phyloP scores from a whole-genome alignment of 495 filamentous ascomycete genomes.

The Daldinia childiae region DNA sequence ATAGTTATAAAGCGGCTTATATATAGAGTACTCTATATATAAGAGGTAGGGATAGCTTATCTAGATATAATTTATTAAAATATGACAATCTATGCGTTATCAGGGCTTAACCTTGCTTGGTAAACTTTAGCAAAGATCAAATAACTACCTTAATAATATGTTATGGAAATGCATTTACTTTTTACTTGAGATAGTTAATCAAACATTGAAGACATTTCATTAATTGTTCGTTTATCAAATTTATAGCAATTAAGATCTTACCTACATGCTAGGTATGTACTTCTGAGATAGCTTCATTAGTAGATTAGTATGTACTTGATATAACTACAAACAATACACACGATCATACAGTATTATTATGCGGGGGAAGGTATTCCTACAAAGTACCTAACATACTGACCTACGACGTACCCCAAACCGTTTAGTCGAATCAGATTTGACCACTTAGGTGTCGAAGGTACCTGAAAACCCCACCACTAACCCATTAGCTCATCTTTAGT shows the following conservation, averaged over 20 bases:
- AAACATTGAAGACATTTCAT: neutral
- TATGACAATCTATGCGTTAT: neutral
- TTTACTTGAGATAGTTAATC: neutral
- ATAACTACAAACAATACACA: no score
- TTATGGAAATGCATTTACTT: neutral
- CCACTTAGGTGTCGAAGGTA: slow-evolving; percentile 8
- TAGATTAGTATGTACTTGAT: neutral
- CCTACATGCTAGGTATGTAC: slow-evolving; percentile 24
- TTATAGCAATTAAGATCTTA: slow-evolving; percentile 32
- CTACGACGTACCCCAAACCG: slow-evolving; percentile 20
- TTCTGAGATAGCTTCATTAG: slow-evolving; percentile 6
- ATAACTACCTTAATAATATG: no score
- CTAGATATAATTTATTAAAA: no score
- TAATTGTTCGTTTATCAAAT: neutral
- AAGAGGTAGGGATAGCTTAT: no score
- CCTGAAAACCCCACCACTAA: slow-evolving; percentile 24
- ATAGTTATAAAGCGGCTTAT: no score
- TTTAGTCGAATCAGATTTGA: slow-evolving; percentile 18
- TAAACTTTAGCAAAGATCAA: neutral
- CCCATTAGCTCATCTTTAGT: neutral
- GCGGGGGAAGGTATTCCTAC: slow-evolving; percentile 31
- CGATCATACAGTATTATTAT: neutral
- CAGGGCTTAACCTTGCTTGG: neutral
- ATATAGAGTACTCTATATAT: no score
- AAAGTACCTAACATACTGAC: no score